These are phyloP conservation scores for Diophrys appendiculata DNA, from an alignment of 73 alveolate genomes.

Conservation along the genomic window DNA sequence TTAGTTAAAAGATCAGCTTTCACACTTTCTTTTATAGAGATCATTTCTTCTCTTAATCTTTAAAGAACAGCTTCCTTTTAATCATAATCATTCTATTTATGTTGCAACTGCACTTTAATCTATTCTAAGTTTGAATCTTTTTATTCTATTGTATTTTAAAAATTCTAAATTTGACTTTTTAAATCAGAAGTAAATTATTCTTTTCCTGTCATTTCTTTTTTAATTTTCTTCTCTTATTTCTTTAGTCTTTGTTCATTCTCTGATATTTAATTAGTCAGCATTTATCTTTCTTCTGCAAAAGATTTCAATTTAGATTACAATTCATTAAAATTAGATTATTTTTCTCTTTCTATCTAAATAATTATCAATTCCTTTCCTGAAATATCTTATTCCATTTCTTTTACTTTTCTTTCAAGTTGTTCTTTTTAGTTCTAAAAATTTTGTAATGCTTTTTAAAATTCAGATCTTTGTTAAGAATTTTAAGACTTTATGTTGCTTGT, in stretches of 20 bases:
- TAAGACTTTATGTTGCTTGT: neutral
- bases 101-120: neutral
- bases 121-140: neutral
- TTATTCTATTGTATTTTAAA: neutral
- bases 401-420: neutral
- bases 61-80: neutral
- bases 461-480: neutral
- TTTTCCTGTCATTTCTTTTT: neutral
- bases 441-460: neutral
- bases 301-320: neutral
- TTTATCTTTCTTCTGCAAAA: neutral
- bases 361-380: neutral
- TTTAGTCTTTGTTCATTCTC: neutral
- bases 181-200: neutral
- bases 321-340: neutral
- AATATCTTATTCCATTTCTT: neutral
- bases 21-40: too few relatives aligned
- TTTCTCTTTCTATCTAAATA: neutral
- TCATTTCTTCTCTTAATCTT: neutral
- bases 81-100: neutral
- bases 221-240: too few relatives aligned
- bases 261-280: neutral
- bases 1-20: too few relatives aligned
- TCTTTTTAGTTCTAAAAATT: neutral
- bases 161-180: neutral